Evolutionary conservation across 2,329 filamentous ascomycete species (phyloP).

Genomic region (Trichoderma arundinaceum): DNA sequence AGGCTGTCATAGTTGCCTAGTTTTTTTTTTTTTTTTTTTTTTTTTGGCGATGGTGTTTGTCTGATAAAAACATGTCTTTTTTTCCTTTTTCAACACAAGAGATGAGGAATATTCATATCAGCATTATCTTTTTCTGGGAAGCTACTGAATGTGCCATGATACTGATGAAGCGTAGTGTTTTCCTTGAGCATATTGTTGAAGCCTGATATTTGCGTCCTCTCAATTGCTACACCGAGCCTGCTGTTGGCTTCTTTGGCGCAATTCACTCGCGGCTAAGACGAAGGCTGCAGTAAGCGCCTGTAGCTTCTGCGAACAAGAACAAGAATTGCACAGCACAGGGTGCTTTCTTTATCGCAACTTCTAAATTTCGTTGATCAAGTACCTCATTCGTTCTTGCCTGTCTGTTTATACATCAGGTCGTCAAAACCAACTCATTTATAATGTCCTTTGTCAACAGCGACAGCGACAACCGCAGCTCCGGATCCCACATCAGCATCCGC

Average conservation of each 20-base stretch:
- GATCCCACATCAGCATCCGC: conserved; percentile 13
- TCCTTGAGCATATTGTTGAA: background rate
- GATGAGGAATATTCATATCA: background rate
- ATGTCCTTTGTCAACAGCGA: conserved; percentile 26
- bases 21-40: background rate
- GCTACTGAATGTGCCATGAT: background rate
- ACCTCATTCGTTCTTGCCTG: background rate
- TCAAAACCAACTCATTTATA: background rate
- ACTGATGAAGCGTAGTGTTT: background rate
- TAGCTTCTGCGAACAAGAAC: background rate
- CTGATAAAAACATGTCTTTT: background rate
- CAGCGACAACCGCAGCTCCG: conserved; percentile 21
- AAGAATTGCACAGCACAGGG: background rate
- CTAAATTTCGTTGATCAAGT: background rate
- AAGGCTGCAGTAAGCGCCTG: background rate
- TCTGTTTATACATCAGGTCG: background rate
- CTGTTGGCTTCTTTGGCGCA: background rate
- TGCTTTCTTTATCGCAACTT: background rate
- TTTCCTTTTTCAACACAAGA: background rate
- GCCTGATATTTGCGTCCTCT: background rate
- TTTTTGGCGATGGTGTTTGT: background rate
- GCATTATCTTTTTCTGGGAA: background rate
- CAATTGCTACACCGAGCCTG: background rate
- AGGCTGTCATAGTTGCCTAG: conserved; percentile 16
- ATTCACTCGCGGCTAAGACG: background rate